Conservation (phyloP, 495 filamentous ascomycete species). For the Cladorrhinum samala region DNA sequence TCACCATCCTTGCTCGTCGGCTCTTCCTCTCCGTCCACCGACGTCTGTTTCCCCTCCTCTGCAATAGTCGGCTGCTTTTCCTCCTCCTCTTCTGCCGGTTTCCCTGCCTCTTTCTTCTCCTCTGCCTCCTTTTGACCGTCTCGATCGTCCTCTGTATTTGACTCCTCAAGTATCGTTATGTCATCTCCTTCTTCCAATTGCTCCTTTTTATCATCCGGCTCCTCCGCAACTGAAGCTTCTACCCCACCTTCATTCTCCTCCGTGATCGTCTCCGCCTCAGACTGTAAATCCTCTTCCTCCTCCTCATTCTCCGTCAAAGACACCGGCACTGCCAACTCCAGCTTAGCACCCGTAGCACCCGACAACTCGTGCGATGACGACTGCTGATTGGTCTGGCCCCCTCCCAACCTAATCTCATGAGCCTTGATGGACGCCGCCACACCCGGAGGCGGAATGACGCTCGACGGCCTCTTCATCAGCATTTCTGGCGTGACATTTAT, state of each 20-base stretch:
- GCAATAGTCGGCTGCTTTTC: too few species aligned
- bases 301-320: neutral
- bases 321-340: too few species aligned
- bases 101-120: neutral
- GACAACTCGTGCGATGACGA: neutral
- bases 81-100: neutral
- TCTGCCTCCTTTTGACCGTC: neutral
- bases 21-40: too few species aligned
- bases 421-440: neutral
- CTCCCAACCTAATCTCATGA: neutral
- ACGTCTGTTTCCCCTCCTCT: too few species aligned
- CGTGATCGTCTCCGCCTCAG: slow-evolving; percentile 14
- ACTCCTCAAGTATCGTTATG: too few species aligned
- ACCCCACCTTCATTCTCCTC: neutral
- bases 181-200: slow-evolving; percentile 7
- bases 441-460: slow-evolving; percentile 19
- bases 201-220: slow-evolving; percentile 6
- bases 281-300: slow-evolving; percentile 21
- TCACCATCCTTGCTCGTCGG: too few species aligned
- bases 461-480: slow-evolving; percentile 21
- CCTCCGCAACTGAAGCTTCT: neutral
- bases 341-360: too few species aligned
- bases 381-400: neutral
- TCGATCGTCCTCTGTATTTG: neutral
- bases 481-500: neutral